phyloP scores from a whole-genome alignment of 1,139 yeast genomes.

The Kodamaea sp. region DNA sequence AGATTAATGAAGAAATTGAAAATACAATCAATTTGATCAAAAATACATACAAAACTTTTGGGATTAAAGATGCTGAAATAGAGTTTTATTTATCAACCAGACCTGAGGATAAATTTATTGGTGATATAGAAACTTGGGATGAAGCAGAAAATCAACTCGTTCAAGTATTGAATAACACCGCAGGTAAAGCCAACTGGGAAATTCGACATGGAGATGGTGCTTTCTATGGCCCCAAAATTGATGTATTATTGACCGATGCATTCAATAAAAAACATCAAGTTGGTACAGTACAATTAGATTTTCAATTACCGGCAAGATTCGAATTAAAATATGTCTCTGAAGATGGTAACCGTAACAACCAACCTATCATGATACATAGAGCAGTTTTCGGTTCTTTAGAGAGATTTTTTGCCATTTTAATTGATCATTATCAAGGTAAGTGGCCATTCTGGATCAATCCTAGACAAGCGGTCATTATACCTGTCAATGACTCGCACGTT shows the following conservation, averaged over 20 bases:
- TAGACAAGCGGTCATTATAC: conserved; percentile 84
- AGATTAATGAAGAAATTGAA: conserved; percentile 73
- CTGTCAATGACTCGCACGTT: conserved; percentile 61
- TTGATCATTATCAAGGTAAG: conserved; percentile 87
- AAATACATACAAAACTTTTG: conserved; percentile 75
- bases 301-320: conserved; percentile 87
- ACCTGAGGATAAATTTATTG: conserved; percentile 79
- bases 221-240: conserved; percentile 95
- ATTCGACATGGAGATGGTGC: conserved; percentile 94
- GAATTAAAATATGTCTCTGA: conserved; percentile 61
- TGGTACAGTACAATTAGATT: conserved; percentile 93
- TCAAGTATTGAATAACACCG: conserved; percentile 55
- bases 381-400: conserved; percentile 95
- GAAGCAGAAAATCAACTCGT: conserved; percentile 74
- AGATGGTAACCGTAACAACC: conserved; percentile 46
- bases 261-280: conserved; percentile 85
- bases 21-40: conserved; percentile 73
- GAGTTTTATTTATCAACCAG: conserved; percentile 81
- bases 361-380: conserved; percentile 90
- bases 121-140: conserved; percentile 81
- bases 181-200: conserved; percentile 60
- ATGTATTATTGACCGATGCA: conserved; percentile 80
- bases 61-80: conserved; percentile 52
- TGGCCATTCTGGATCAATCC: conserved; percentile 99
- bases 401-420: conserved; percentile 82